These are phyloP conservation scores for Liquidambar formosana DNA, from an alignment of 164 flowering plant genomes.

Conservation along the genomic window DNA sequence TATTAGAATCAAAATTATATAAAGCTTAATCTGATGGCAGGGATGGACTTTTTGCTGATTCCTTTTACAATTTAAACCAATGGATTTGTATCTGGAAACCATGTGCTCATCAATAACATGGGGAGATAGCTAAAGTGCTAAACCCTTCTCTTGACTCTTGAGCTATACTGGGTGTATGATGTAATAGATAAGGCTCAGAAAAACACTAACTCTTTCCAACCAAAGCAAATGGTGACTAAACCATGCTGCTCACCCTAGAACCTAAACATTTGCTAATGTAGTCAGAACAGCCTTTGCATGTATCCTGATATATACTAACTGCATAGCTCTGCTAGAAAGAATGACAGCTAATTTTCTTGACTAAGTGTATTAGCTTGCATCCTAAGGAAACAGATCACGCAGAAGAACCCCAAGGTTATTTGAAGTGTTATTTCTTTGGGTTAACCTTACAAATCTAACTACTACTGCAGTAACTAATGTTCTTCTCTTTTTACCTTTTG, in stretches of 20 bases:
- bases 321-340: background rate
- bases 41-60: too few species aligned
- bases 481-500: too few species aligned
- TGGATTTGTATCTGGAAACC: too few species aligned
- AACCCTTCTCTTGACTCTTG: too few species aligned
- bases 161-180: too few species aligned
- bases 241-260: background rate
- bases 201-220: background rate
- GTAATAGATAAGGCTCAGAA: background rate
- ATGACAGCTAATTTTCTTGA: constrained; percentile 37
- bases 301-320: background rate
- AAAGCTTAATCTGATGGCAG: too few species aligned
- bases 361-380: constrained; percentile 29
- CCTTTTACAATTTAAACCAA: too few species aligned
- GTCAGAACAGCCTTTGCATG: background rate
- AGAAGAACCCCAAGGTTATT: constrained; percentile 53
- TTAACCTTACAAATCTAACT: background rate
- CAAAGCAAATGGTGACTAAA: background rate
- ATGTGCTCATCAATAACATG: too few species aligned
- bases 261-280: background rate
- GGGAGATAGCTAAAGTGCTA: too few species aligned
- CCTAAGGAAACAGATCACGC: constrained; percentile 29
- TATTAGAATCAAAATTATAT: too few species aligned
- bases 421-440: constrained; percentile 3
- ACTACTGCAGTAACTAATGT: background rate